phyloP scores from a whole-genome alignment of 768 basidiomycete species.

The Strobilomyces dryophilus region DNA sequence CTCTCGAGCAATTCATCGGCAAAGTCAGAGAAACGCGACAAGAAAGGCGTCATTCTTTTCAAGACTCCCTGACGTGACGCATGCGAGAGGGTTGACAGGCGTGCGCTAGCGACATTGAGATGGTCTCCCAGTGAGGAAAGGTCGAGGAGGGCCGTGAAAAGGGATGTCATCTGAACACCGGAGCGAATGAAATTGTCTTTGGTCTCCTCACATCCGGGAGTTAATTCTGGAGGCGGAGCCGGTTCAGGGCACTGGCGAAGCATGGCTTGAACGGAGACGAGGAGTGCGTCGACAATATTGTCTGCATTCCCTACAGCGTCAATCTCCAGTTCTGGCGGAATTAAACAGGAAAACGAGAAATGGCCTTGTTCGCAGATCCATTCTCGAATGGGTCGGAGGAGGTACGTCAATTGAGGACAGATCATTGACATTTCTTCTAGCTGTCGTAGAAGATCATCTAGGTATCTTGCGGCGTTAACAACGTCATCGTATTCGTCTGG shows the following conservation, averaged over 20 bases:
- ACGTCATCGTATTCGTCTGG: conserved; percentile 37
- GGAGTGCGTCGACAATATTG: conserved; percentile 53
- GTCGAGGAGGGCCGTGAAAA: conserved; percentile 47
- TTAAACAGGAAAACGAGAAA: conserved; percentile 14
- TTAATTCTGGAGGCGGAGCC: background rate
- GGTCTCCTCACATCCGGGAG: conserved; percentile 27
- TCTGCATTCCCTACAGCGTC: conserved; percentile 26
- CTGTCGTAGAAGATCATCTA: conserved; percentile 20
- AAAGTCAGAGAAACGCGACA: conserved; percentile 57
- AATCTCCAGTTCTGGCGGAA: background rate
- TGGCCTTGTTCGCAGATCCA: conserved; percentile 31
- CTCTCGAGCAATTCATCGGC: conserved; percentile 52
- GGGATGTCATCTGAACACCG: conserved; percentile 41
- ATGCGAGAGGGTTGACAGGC: conserved; percentile 35
- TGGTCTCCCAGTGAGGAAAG: conserved; percentile 39
- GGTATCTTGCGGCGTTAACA: conserved; percentile 22
- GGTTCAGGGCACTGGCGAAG: conserved; percentile 37
- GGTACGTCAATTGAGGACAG: conserved; percentile 28
- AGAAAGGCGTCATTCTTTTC: conserved; percentile 66
- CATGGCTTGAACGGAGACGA: conserved; percentile 64
- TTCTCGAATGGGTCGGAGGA: conserved; percentile 24
- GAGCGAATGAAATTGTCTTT: conserved; percentile 50
- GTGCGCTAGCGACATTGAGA: conserved; percentile 37
- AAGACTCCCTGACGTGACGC: conserved; percentile 33
- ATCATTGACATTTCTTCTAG: conserved; percentile 25